Percentiles rank a stretch among this genome's conserved stretches.
Evolutionary conservation across 345 rosid genomes (phyloP).

Genomic region (Aegle marmelos): DNA sequence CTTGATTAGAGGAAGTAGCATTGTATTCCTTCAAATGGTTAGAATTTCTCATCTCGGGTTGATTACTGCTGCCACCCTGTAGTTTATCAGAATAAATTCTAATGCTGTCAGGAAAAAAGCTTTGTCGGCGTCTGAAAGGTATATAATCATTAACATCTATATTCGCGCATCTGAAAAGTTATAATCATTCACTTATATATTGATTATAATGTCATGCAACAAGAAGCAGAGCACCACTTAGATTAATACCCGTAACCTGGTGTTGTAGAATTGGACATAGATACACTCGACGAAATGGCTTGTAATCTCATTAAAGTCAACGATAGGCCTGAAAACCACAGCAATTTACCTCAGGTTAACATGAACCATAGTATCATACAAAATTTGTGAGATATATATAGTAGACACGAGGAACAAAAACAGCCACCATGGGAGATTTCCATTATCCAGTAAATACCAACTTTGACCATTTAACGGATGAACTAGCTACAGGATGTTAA

Average conservation of each 20-base stretch:
- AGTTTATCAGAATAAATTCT: slow-evolving; percentile 15
- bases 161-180: background rate
- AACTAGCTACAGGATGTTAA: background rate
- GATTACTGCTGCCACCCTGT: slow-evolving; percentile 45
- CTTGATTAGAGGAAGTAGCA: slow-evolving; percentile 55
- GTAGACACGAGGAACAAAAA: background rate
- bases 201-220: background rate
- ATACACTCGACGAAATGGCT: slow-evolving; percentile 86
- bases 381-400: background rate
- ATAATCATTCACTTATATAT: background rate
- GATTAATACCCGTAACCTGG: slow-evolving; percentile 65
- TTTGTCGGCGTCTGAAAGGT: background rate
- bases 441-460: background rate
- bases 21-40: slow-evolving; percentile 46
- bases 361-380: background rate
- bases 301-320: slow-evolving; percentile 81
- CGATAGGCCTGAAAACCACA: slow-evolving; percentile 67
- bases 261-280: slow-evolving; percentile 77
- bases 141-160: background rate
- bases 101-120: slow-evolving; percentile 2
- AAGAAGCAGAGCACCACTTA: slow-evolving; percentile 11
- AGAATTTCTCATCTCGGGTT: slow-evolving; percentile 57
- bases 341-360: background rate
- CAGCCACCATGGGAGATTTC: background rate
- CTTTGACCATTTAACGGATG: background rate